Evolutionary conservation across 2,329 filamentous ascomycete genomes (phyloP), one percentile per base, ranked within the genome.

Genomic region (Pseudogymnoascus sp.): DNA sequence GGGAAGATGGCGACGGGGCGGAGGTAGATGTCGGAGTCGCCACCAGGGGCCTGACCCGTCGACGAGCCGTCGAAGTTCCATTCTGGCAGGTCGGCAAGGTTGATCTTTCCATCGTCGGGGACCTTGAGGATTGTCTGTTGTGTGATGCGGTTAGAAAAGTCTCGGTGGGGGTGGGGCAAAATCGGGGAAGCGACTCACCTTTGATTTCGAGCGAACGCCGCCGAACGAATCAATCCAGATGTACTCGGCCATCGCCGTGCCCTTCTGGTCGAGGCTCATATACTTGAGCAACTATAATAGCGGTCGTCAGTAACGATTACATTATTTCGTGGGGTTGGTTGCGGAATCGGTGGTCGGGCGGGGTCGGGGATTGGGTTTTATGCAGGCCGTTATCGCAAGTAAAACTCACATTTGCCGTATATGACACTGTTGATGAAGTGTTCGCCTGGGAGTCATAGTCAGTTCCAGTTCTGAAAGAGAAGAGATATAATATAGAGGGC

Each of bases 11-110:
- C 91, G 67, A 90, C 86, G 65, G 93, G 93, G 75, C 91, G 89
- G 71, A 97, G 90, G 85, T 96, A 97, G 82, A 97, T 90, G 79
- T 97, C 93, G 59, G 91, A 96, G 86, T 97, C 95, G 78, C 96
- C 90, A 72, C 93, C 92, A 42, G 91, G 91, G 59, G 93, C 93
- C 79, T 97, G 93, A 70, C 84, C 88, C 70, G 92, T 97, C 13
- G 92, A 96, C 64, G 91, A 96, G 74, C 93, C 93, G 76, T 91
- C 88, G 73, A 90, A 90, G 80, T 90, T 90, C 88, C 88, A 90
- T 79, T 90, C 87, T 71, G 88, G 85, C 67, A 90, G 86, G 67
- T 90, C 87, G 64, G 85, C 82, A 67, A 87, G 77, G 66, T 66
- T 72, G 65, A 72, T 70, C 56, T 70, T 63, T 59, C 70, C 72